Evolutionary conservation across 2,329 filamentous ascomycete species (phyloP).

Genomic region (Aspergillus floridensis): DNA sequence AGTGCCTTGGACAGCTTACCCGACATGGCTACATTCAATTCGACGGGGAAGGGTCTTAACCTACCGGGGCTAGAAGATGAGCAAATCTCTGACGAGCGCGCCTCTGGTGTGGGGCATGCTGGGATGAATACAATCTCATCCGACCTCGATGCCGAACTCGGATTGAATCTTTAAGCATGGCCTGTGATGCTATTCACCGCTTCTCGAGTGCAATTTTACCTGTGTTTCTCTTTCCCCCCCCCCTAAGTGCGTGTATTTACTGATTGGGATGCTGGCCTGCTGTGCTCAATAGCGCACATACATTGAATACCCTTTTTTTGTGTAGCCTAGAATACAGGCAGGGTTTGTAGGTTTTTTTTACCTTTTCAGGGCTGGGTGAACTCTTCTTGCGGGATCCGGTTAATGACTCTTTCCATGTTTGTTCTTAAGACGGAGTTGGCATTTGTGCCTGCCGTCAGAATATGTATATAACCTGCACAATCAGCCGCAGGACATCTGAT

Average conservation of each 20-base stretch:
- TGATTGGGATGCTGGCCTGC: background rate
- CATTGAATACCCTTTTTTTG: too few species aligned
- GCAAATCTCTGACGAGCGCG: background rate
- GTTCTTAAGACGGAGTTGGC: background rate
- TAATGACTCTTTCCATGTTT: background rate
- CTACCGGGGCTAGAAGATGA: conserved; percentile 8
- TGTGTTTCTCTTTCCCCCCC: background rate
- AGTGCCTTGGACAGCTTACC: conserved; percentile 13
- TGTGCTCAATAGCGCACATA: background rate
- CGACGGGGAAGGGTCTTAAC: conserved; percentile 15
- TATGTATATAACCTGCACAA: background rate
- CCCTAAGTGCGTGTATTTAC: background rate
- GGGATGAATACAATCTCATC: conserved; percentile 11
- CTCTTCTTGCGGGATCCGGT: background rate
- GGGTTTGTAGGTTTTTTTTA: too few species aligned
- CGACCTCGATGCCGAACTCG: conserved; percentile 23
- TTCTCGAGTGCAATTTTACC: background rate
- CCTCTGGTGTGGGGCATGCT: conserved; percentile 8
- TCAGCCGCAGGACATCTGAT: background rate
- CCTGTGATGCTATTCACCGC: background rate
- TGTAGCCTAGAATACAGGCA: too few species aligned
- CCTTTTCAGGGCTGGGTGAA: too few species aligned
- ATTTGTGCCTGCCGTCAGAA: background rate
- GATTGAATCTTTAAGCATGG: conserved; percentile 15
- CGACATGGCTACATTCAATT: conserved; percentile 17